Evolutionary conservation across 306 rosid genomes (phyloP).

Genomic region (Psophocarpus tetragonolobus): DNA sequence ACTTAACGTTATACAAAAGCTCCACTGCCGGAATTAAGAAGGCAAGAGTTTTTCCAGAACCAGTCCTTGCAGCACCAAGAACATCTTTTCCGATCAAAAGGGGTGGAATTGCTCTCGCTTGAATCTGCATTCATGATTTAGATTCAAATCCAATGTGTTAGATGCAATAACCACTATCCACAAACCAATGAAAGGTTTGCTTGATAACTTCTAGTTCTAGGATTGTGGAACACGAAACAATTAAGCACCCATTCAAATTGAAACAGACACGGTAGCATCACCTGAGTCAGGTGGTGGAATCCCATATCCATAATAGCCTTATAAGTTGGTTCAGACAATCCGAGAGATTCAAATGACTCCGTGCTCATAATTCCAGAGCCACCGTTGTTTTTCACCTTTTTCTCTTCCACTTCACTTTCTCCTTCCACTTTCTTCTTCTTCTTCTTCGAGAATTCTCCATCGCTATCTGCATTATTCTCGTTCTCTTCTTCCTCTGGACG

Average conservation of each 20-base stretch:
- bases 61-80: slow-evolving; percentile 98
- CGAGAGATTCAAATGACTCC: slow-evolving; percentile 55
- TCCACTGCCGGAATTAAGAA: slow-evolving; percentile 93
- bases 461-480: neutral
- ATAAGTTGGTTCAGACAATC: slow-evolving; percentile 59
- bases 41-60: slow-evolving; percentile 96
- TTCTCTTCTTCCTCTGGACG: slow-evolving; percentile 26
- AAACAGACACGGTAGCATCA: neutral
- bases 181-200: neutral
- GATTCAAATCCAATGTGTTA: neutral
- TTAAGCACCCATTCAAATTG: neutral
- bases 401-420: slow-evolving; percentile 28
- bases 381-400: slow-evolving; percentile 41
- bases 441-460: slow-evolving; percentile 28
- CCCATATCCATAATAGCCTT: slow-evolving; percentile 64
- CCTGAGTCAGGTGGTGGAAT: slow-evolving; percentile 78
- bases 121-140: slow-evolving; percentile 63
- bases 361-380: slow-evolving; percentile 74
- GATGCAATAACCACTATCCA: neutral
- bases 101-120: slow-evolving; percentile 74
- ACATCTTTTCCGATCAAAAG: slow-evolving; percentile 80
- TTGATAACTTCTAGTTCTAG: neutral
- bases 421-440: slow-evolving; percentile 31
- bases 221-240: neutral
- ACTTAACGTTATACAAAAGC: slow-evolving; percentile 56